A percentile compares a stretch with the other conserved stretches of the same genome.
Evolutionary conservation across 2,329 filamentous ascomycete species (phyloP).

Genomic region (Trichoderma sp.): DNA sequence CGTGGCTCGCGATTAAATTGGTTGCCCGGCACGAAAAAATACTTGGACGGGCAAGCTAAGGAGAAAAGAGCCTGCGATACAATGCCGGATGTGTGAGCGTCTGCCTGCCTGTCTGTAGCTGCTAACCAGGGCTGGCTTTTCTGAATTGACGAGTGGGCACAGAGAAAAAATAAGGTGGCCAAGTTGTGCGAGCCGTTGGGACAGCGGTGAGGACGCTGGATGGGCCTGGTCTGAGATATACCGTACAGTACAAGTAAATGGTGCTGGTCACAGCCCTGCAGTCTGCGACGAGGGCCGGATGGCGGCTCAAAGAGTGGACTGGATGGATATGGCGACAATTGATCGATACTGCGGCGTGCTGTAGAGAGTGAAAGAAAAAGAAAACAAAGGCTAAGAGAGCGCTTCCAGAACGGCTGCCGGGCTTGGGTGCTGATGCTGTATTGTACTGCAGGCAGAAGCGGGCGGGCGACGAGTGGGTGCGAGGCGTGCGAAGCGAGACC

Average conservation of each 20-base stretch:
- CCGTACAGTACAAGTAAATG: background rate
- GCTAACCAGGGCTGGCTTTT: background rate
- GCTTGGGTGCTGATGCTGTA: conserved; percentile 23
- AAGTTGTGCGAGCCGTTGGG: conserved; percentile 1
- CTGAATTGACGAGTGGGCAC: background rate
- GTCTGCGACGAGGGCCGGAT: background rate
- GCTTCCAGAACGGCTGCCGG: conserved; percentile 17
- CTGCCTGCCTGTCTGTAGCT: background rate
- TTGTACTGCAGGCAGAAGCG: conserved; percentile 23
- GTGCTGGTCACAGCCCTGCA: conserved; percentile 8
- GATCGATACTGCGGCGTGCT: conserved; percentile 3
- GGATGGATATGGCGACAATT: conserved; percentile 10
- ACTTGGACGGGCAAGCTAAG: background rate
- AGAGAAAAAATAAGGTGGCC: conserved; percentile 1
- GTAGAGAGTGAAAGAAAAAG: conserved; percentile 4
- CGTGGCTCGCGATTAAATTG: conserved; percentile 35
- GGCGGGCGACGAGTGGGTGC: conserved; percentile 27
- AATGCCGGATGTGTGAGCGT: background rate
- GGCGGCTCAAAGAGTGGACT: conserved; percentile 24
- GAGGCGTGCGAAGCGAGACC: conserved; percentile 16
- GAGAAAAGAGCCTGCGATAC: background rate
- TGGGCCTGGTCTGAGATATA: background rate
- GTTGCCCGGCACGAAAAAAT: conserved; percentile 37
- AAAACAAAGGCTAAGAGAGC: conserved; percentile 24
- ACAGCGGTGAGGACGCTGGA: conserved; percentile 16